These are phyloP conservation scores for Saccharomycopsis javanensis DNA, from an alignment of 805 yeast species.

Conservation along the genomic window DNA sequence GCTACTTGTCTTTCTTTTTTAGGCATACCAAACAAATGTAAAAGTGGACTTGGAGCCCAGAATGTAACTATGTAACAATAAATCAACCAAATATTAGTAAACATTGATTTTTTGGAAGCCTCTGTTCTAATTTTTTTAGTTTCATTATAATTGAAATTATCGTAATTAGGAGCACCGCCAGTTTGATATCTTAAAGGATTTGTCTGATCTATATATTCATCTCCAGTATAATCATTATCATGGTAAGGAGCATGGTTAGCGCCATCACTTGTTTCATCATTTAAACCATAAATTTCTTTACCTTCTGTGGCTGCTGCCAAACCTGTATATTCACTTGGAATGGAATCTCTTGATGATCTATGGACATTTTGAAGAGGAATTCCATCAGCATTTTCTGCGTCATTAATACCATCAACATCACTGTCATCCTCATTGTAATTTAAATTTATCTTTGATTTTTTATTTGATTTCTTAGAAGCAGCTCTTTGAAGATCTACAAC, in stretches of 20 bases:
- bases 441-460: constrained; percentile 8
- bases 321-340: not conserved
- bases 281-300: constrained; percentile 47
- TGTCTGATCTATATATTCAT: constrained; percentile 13
- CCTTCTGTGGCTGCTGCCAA: constrained; percentile 2
- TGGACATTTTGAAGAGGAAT: not conserved
- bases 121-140: constrained; percentile 16
- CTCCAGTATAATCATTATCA: not conserved
- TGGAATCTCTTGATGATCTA: not conserved
- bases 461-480: constrained; percentile 15
- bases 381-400: not conserved
- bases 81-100: constrained; percentile 55
- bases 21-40: constrained; percentile 65
- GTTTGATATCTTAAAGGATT: constrained; percentile 11
- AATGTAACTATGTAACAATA: constrained; percentile 78
- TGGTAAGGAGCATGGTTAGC: constrained; percentile 3
- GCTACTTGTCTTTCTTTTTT: constrained; percentile 82
- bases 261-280: constrained; percentile 40
- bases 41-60: constrained; percentile 80
- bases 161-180: not conserved
- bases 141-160: constrained; percentile 14
- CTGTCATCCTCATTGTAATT: not conserved
- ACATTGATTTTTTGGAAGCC: constrained; percentile 4
- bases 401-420: not conserved
- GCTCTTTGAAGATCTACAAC: constrained; percentile 21